These are phyloP conservation scores for Zymoseptoria brevis DNA, from an alignment of 2,329 filamentous ascomycete genomes.

Conservation along the genomic window DNA sequence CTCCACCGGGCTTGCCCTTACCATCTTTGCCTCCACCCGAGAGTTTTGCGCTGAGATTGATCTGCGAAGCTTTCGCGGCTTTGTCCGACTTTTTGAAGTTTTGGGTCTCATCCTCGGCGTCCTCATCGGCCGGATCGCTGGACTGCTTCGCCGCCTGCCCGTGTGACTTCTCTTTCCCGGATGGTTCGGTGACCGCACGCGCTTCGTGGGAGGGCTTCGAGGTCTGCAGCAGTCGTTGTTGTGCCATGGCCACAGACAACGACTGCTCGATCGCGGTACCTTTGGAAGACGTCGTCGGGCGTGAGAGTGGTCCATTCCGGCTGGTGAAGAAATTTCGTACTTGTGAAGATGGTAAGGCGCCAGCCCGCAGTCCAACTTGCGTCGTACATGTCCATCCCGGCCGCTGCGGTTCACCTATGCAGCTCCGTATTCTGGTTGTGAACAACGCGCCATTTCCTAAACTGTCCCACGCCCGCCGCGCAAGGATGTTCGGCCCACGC, in stretches of 20 bases:
- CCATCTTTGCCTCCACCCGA: constrained; percentile 63
- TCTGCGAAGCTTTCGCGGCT: constrained; percentile 74
- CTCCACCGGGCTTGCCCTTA: constrained; percentile 42
- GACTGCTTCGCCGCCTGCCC: constrained; percentile 13
- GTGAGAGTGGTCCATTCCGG: constrained; percentile 2
- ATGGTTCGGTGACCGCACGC: constrained; percentile 7
- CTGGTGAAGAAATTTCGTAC: constrained; percentile 14
- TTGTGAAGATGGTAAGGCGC: constrained; percentile 5
- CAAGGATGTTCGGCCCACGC: constrained; percentile 10
- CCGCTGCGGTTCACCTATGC: not conserved
- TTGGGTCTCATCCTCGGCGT: constrained; percentile 46
- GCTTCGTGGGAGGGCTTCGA: constrained; percentile 10
- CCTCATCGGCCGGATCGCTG: constrained; percentile 29
- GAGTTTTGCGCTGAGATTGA: constrained; percentile 81
- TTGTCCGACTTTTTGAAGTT: constrained; percentile 70
- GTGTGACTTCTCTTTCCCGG: constrained; percentile 8
- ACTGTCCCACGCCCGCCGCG: constrained; percentile 28
- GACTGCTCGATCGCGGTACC: constrained; percentile 1
- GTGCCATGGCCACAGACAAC: not conserved
- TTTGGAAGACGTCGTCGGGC: constrained; percentile 8
- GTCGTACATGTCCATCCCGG: not conserved
- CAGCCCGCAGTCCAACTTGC: not conserved
- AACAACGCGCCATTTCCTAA: constrained; percentile 29
- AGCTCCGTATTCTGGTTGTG: constrained; percentile 26
- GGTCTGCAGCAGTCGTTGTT: constrained; percentile 17